A percentile compares a stretch with the other conserved stretches of the same genome.
These are phyloP conservation scores for Solanum bulbocastanum DNA, from an alignment of 257 asterid genomes.

Conservation along the genomic window DNA sequence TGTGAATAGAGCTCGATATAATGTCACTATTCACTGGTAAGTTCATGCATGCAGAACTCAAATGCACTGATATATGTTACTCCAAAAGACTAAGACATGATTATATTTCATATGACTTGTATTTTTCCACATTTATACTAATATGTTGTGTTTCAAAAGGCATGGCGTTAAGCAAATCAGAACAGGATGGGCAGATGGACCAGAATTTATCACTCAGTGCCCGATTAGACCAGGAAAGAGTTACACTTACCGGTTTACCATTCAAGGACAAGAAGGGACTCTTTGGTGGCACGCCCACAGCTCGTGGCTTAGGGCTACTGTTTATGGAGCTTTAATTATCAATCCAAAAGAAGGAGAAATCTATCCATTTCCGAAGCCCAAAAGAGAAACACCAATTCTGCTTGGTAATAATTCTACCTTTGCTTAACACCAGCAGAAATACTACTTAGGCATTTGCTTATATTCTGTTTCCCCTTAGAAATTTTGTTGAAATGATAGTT, in stretches of 20 bases:
- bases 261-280: constrained; percentile 81
- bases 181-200: constrained; percentile 89
- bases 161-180: constrained; percentile 77
- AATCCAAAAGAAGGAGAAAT: constrained; percentile 56
- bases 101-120: not conserved
- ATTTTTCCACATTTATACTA: not conserved
- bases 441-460: not conserved
- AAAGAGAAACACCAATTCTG: constrained; percentile 55
- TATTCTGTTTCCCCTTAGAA: not conserved
- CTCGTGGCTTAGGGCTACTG: constrained; percentile 91
- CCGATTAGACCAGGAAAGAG: constrained; percentile 74
- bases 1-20: constrained; percentile 58
- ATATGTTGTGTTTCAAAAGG: constrained; percentile 17
- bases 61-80: not conserved
- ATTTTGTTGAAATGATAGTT: not conserved
- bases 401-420: constrained; percentile 35
- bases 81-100: not conserved
- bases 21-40: constrained; percentile 83
- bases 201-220: constrained; percentile 78
- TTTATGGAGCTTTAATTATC: constrained; percentile 67
- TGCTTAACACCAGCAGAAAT: not conserved
- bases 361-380: constrained; percentile 71
- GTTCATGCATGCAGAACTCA: not conserved
- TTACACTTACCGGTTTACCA: constrained; percentile 63
- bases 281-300: constrained; percentile 99